phyloP scores from a whole-genome alignment of 257 asterid genomes.

The Lycium ferocissimum region DNA sequence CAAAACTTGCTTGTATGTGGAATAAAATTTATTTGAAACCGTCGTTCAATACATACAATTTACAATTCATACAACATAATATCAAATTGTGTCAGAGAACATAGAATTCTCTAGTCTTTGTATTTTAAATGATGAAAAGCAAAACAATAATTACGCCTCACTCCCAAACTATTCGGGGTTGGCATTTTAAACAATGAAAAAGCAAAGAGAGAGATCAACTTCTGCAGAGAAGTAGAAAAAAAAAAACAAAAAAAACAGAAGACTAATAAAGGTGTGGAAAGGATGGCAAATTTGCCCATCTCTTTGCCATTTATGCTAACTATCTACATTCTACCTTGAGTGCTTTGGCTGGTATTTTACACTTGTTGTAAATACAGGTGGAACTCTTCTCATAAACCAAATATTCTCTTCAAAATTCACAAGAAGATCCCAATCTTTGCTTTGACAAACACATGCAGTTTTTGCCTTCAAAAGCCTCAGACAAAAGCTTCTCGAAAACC shows the following conservation, averaged over 20 bases:
- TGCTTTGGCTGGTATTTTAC: constrained; percentile 39
- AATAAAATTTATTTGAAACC: constrained; percentile 1
- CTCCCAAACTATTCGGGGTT: constrained; percentile 17
- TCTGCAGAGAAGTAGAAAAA: not conserved
- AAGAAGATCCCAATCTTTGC: constrained; percentile 86
- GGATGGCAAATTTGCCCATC: constrained; percentile 61
- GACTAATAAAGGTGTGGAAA: constrained; percentile 37
- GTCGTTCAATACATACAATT: not conserved
- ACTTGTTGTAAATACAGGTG: constrained; percentile 27
- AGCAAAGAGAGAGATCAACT: not conserved
- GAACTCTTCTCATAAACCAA: constrained; percentile 25
- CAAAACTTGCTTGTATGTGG: not conserved
- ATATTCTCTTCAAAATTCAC: constrained; percentile 64
- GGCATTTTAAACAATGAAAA: constrained; percentile 14
- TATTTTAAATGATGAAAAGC: constrained; percentile 20
- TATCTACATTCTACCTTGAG: constrained; percentile 47
- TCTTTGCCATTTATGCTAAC: constrained; percentile 47
- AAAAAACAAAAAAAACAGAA: constrained; percentile 10
- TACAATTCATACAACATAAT: not conserved
- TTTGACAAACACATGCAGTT: constrained; percentile 70
- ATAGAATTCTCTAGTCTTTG: not conserved
- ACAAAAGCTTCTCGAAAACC: constrained; percentile 59
- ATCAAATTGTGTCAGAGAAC: not conserved
- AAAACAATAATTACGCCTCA: not conserved
- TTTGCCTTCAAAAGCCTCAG: constrained; percentile 71